Evolutionary conservation across 2,329 filamentous ascomycete species (phyloP).

Genomic region (Teratosphaeria epicoccoides): DNA sequence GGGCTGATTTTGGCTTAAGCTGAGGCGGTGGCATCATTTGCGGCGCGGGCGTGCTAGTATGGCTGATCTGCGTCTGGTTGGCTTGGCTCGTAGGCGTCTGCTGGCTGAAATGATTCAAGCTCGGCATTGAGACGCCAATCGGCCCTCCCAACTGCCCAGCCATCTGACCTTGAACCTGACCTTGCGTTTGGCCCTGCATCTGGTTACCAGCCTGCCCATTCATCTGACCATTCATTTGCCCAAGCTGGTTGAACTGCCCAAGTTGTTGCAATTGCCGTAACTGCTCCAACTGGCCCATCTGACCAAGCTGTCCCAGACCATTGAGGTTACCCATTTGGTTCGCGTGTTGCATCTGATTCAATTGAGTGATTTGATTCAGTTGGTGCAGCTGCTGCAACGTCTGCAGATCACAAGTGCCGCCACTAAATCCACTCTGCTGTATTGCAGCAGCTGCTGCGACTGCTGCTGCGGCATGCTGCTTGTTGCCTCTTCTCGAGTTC

Average conservation of each 20-base stretch:
- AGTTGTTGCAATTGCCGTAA: constrained; percentile 4
- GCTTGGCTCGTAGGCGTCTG: background rate
- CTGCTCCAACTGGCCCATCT: constrained; percentile 8
- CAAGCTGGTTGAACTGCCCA: background rate
- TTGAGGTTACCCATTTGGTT: constrained; percentile 14
- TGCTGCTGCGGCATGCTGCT: constrained; percentile 55
- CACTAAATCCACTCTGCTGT: constrained; percentile 32
- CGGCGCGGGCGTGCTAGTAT: background rate
- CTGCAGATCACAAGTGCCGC: constrained; percentile 37
- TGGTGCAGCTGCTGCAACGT: constrained; percentile 63
- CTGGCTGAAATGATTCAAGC: background rate
- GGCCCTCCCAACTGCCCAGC: background rate
- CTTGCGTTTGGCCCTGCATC: background rate
- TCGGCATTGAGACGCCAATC: background rate
- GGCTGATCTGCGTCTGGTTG: background rate
- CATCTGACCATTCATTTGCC: constrained; percentile 2
- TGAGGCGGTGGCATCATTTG: constrained; percentile 54
- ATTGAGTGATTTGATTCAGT: constrained; percentile 54
- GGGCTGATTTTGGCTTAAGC: constrained; percentile 75
- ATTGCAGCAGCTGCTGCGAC: constrained; percentile 45
- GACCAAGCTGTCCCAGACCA: constrained; percentile 9
- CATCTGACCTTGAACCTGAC: background rate
- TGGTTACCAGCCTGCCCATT: background rate
- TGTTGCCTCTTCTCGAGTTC: constrained; percentile 88
- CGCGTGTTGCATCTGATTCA: constrained; percentile 18